Conservation (phyloP, 139 green algal genomes). For the Ettlia oleoabundans region DNA sequence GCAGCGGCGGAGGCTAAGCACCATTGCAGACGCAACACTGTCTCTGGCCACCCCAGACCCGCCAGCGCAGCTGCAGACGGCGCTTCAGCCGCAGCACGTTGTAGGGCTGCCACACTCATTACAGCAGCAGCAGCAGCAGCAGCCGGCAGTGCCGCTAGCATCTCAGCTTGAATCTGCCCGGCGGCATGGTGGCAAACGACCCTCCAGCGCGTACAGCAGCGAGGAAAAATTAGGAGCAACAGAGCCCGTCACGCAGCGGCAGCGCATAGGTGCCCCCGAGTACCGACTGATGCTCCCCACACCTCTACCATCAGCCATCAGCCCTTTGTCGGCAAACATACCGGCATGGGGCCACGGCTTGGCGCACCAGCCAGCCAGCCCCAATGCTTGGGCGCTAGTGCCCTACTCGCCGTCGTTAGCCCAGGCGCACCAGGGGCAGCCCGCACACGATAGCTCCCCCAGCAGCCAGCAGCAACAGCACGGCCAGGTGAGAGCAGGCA, state of each 20-base stretch:
- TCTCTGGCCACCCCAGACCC: background rate
- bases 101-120: too few relatives aligned
- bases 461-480: background rate
- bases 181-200: background rate
- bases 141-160: background rate
- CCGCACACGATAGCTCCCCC: background rate
- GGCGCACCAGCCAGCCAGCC: background rate
- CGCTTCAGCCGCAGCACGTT: background rate
- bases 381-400: background rate
- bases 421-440: background rate
- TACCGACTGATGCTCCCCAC: constrained; percentile 19
- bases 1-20: background rate
- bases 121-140: background rate
- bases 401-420: background rate
- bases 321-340: background rate
- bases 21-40: background rate
- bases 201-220: too few relatives aligned
- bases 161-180: background rate
- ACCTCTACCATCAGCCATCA: background rate
- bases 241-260: background rate
- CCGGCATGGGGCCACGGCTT: background rate
- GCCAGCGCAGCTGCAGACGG: background rate
- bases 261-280: background rate
- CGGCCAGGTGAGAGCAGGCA: background rate
- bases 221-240: background rate